These are phyloP conservation scores for Acrodontium crateriforme DNA, from an alignment of 2,329 filamentous ascomycete species.

Conservation along the genomic window DNA sequence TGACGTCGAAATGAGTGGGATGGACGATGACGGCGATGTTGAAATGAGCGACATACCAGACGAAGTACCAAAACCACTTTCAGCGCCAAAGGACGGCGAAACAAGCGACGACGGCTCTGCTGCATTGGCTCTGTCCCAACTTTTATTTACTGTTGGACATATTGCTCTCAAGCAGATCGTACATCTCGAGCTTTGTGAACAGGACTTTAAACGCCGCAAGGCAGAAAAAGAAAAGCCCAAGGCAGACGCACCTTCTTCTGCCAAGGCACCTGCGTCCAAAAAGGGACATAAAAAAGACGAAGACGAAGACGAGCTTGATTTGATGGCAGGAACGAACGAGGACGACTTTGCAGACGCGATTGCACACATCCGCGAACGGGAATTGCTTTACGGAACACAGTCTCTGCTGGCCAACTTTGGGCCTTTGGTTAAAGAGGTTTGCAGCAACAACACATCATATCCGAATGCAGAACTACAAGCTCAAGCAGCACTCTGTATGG, in stretches of 20 bases:
- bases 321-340: conserved; percentile 92
- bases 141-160: conserved; percentile 90
- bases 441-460: conserved; percentile 86
- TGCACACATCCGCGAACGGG: conserved; percentile 68
- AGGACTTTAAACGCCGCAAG: conserved; percentile 95
- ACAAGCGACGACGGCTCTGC: conserved; percentile 7
- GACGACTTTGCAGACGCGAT: conserved; percentile 86
- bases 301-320: conserved; percentile 78
- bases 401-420: conserved; percentile 86
- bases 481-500: conserved; percentile 83
- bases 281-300: conserved; percentile 40
- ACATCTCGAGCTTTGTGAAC: conserved; percentile 90
- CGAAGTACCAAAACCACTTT: conserved; percentile 9
- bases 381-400: conserved; percentile 67
- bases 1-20: conserved; percentile 13
- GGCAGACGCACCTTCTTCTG: conserved; percentile 23
- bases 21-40: conserved; percentile 21
- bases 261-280: conserved; percentile 17
- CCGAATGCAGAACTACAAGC: conserved; percentile 81
- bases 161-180: conserved; percentile 98
- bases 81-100: conserved; percentile 7
- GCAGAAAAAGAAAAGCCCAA: conserved; percentile 69
- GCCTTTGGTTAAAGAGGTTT: conserved; percentile 82
- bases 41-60: conserved; percentile 24
- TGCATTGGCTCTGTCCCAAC: conserved; percentile 68